phyloP scores from a whole-genome alignment of 179 eudicot species.

The Beta lomatogona region DNA sequence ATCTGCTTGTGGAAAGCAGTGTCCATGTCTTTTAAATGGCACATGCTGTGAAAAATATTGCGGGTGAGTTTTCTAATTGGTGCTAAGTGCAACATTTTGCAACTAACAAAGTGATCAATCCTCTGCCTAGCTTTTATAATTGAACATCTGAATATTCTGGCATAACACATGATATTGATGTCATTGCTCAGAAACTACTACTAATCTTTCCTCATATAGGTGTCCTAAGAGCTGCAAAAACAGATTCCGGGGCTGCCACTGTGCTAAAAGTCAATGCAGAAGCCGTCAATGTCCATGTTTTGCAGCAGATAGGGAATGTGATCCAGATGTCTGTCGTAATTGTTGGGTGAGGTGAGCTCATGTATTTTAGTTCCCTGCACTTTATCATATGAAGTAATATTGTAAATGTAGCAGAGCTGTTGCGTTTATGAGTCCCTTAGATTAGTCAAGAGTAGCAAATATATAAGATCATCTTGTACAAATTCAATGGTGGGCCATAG shows the following conservation, averaged over 20 bases:
- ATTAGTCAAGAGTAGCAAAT: not conserved
- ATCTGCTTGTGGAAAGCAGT: slow-evolving; percentile 88
- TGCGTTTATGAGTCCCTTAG: not conserved
- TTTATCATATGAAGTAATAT: not conserved
- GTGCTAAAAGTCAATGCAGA: slow-evolving; percentile 98
- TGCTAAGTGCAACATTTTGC: not conserved
- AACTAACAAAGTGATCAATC: not conserved
- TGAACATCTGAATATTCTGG: not conserved
- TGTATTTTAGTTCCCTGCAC: not conserved
- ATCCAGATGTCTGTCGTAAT: slow-evolving; percentile 98
- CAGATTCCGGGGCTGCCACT: slow-evolving; percentile 95
- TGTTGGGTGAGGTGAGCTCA: slow-evolving; percentile 90
- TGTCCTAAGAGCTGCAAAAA: slow-evolving; percentile 95
- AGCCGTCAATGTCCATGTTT: slow-evolving; percentile 99
- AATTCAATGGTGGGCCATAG: not conserved
- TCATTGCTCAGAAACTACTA: not conserved
- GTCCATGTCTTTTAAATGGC: slow-evolving; percentile 85
- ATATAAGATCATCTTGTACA: not conserved
- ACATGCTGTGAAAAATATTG: slow-evolving; percentile 98
- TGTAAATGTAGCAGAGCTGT: not conserved
- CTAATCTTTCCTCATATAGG: slow-evolving; percentile 38
- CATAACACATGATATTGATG: not conserved
- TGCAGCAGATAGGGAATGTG: slow-evolving; percentile 98
- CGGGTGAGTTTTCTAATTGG: slow-evolving; percentile 60
- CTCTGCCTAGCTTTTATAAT: not conserved